phyloP scores from a whole-genome alignment of 202 grass and related monocot species.

The Alloteropsis angusta region DNA sequence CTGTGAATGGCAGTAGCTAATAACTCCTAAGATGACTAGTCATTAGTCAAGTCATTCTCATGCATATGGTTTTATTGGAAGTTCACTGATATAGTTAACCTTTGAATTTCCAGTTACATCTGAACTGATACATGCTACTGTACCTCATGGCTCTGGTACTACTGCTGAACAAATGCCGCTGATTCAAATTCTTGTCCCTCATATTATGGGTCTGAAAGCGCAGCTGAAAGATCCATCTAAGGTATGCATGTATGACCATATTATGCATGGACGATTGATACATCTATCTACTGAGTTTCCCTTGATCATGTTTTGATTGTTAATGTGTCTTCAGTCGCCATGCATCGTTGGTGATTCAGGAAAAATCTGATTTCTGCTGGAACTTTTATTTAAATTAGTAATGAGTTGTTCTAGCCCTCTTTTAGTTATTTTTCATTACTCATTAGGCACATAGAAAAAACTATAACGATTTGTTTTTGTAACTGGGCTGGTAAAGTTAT shows the following conservation, averaged over 20 bases:
- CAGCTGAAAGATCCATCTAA: slow-evolving; percentile 81
- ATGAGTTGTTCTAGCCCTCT: neutral
- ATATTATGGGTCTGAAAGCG: slow-evolving; percentile 85
- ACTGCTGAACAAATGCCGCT: slow-evolving; percentile 63
- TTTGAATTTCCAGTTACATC: slow-evolving; percentile 65
- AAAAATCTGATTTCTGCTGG: neutral
- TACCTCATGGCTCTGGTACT: slow-evolving; percentile 57
- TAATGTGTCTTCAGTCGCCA: slow-evolving; percentile 20
- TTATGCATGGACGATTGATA: neutral
- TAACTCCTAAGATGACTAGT: neutral
- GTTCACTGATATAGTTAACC: slow-evolving; percentile 27
- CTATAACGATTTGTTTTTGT: neutral
- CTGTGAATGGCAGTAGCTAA: neutral
- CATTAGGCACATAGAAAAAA: neutral
- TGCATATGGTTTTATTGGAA: slow-evolving; percentile 10
- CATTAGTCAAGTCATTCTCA: neutral
- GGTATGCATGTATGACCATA: slow-evolving; percentile 34
- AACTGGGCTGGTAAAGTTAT: neutral
- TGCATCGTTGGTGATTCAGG: neutral
- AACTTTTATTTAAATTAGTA: neutral
- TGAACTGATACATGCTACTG: slow-evolving; percentile 92
- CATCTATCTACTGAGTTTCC: neutral
- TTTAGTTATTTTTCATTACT: neutral
- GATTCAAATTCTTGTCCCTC: slow-evolving; percentile 80
- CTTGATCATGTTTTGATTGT: slow-evolving; percentile 7